phyloP scores from a whole-genome alignment of 306 rosid genomes.

The Cicer arietinum region DNA sequence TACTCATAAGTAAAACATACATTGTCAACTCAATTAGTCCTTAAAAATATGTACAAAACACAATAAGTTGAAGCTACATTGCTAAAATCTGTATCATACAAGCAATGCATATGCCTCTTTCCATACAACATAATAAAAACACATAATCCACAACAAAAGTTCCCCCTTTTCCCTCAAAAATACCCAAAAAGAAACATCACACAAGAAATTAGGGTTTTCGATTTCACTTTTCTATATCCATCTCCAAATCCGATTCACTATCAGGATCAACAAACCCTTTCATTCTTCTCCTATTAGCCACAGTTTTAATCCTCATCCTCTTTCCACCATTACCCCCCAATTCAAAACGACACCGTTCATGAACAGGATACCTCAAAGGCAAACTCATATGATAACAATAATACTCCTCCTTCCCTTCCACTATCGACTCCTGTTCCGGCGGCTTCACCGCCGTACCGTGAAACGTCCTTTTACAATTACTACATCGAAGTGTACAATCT shows the following conservation, averaged over 20 bases:
- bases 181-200: neutral
- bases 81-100: neutral
- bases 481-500: constrained; percentile 65
- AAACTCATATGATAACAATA: constrained; percentile 50
- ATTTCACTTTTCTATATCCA: neutral
- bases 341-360: neutral
- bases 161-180: neutral
- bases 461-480: constrained; percentile 58
- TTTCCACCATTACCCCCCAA: constrained; percentile 36
- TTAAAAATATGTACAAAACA: neutral
- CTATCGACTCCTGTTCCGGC: constrained; percentile 50
- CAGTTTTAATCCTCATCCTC: constrained; percentile 49
- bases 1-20: neutral
- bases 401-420: constrained; percentile 63
- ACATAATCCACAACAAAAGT: neutral
- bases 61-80: neutral
- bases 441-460: constrained; percentile 66
- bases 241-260: constrained; percentile 28
- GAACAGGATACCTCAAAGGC: constrained; percentile 39
- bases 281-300: constrained; percentile 47
- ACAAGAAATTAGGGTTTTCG: neutral
- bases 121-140: neutral
- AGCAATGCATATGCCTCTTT: neutral
- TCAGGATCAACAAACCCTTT: constrained; percentile 12
- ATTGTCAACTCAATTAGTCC: neutral